Base-by-base conservation (phyloP, 2,329 filamentous ascomycete species). In the Amesomyces nigricolor region DNA sequence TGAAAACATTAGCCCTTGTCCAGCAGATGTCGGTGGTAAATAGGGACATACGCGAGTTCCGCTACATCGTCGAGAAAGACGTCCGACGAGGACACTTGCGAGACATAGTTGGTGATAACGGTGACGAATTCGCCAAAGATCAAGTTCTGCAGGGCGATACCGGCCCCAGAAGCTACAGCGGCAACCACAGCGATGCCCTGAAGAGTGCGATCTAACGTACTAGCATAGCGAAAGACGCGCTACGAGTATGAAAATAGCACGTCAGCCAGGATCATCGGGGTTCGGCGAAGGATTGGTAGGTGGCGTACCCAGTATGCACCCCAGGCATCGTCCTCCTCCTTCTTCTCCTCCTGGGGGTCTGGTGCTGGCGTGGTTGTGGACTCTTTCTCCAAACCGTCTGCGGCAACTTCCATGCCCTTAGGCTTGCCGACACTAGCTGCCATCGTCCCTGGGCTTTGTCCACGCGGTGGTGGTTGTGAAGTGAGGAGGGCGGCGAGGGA, bases 91-190 rank as follows among this genome's bases (percentile, higher is more conserved):
- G 68, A 63, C 1, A 47, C 32, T 1, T 70, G 72, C 1, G 63
- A 64, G 2, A 65, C 69, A 38, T 72, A 78, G 29, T 72, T 67
- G 46, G 72, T 78, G 58, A 79, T 77, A 39, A 70, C 62, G 4
- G 71, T 73, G 4, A 77, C 72, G 45, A 77, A 78, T 51, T 72
- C 68, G 10, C 78, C 78, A 59, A 80, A 80, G 4, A 81, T 67
- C n/a, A 80, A 57, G 58, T 76, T 72, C 73, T 79, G 78, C 26
- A 79, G 60, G 0, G 78, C 75, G 2, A 78, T 67, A 7, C 74
- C 62, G 10, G 72, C 72, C 45, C 75, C 77, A 6, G 72, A 70
- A 7, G 66, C 73, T 40, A 76, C 70, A 10, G 74, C 71, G 16
- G 69, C 69, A 4, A 64, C 4, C 7, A 51, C 22, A 22, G 59